These are phyloP conservation scores for Acacia pycnantha DNA, from an alignment of 331 rosid species.

Conservation along the genomic window DNA sequence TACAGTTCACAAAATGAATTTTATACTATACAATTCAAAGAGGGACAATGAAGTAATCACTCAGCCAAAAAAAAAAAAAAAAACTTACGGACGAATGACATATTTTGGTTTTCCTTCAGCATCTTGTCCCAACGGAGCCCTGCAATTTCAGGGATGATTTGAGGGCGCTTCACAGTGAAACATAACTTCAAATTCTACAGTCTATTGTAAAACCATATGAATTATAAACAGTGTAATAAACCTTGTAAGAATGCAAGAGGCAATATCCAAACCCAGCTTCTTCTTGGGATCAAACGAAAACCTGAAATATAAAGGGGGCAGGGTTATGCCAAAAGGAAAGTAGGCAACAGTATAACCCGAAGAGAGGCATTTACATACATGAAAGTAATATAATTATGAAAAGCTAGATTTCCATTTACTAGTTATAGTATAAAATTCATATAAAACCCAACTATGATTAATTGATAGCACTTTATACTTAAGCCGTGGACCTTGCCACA, in stretches of 20 bases:
- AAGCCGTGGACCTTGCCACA: not conserved
- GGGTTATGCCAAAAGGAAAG: not conserved
- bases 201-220: constrained; percentile 19
- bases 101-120: constrained; percentile 83
- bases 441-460: not conserved
- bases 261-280: constrained; percentile 81
- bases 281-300: constrained; percentile 86
- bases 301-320: constrained; percentile 48
- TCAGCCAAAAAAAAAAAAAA: not conserved
- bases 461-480: not conserved
- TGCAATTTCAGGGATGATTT: constrained; percentile 37
- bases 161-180: constrained; percentile 17
- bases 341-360: not conserved
- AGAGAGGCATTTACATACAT: not conserved
- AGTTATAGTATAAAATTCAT: constrained; percentile 19
- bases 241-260: constrained; percentile 93
- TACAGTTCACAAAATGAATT: not conserved
- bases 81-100: constrained; percentile 88
- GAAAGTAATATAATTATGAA: not conserved
- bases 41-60: constrained; percentile 17
- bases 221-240: constrained; percentile 27
- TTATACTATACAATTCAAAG: not conserved
- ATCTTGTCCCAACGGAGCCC: constrained; percentile 82
- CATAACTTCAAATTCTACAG: not conserved
- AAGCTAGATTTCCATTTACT: not conserved